Evolutionary conservation across 371 early-diverging fungal species (phyloP), one percentile per base, ranked within the genome.

Genomic region (Rhizomucor pusillus): DNA sequence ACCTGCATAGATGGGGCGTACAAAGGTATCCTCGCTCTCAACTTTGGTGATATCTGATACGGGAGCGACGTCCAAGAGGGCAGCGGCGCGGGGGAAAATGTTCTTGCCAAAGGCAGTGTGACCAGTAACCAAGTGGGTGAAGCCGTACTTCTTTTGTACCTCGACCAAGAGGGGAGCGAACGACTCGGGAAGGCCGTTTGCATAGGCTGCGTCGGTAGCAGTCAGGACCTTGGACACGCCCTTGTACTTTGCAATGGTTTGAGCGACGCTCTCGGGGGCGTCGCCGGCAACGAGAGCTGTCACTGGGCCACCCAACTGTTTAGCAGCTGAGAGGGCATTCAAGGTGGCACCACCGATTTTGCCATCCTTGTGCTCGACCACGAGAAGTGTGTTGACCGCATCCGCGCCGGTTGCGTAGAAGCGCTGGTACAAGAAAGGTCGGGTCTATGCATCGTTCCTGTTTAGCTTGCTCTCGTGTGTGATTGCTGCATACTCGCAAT

Each of bases 1-100:
- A 60, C 95, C 97, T 37, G 98, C 97, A 69, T 95, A 97, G 71
- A 98, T 94, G 33, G 97, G 97, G n/a, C 97, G 85, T 49, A 92
- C 87, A 82, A 98, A 97, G 33, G 92, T 92, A 62, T 94, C 93
- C 34, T 81, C 87, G 47, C 78, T 56, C 66, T 89, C 86, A 50
- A 97, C 75, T 45, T 65, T 85, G 57, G 82, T 87, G 56, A 97
- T 86, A 70, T 98, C 98, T 12, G 95, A 92, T 47, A 98, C 74
- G 59, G 89, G 91, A 61, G 90, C 87, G 33, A 94, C 91, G 66
- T 96, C 96, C 61, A 95, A 66, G 23, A 95, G 71, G 19, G 97
- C 98, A 46, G 97, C 95, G 39, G 90, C 88, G 25, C 98, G 89
- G 43, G 97, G 98, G 63, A 96, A 67, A 41, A 95, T 75, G 79